phyloP scores from a whole-genome alignment of 805 yeast genomes.

The Candida orba region DNA sequence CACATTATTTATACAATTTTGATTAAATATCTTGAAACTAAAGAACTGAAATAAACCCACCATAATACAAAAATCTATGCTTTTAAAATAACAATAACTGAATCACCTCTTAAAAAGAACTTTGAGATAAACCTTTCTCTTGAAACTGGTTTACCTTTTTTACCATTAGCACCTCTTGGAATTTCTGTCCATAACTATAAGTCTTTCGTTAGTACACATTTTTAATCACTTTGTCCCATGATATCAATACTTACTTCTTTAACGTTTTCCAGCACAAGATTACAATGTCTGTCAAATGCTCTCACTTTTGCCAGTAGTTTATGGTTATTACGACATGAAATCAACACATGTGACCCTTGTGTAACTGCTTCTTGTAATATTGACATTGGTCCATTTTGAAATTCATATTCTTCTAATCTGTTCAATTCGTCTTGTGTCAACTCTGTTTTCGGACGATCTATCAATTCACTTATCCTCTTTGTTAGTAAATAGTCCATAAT shows the following conservation, averaged over 20 bases:
- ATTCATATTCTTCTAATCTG: slow-evolving; percentile 83
- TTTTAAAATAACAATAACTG: slow-evolving; percentile 76
- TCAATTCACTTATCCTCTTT: slow-evolving; percentile 41
- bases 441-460: slow-evolving; percentile 72
- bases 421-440: slow-evolving; percentile 73
- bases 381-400: slow-evolving; percentile 84
- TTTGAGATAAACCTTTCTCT: slow-evolving; percentile 80
- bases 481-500: slow-evolving; percentile 5
- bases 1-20: background rate
- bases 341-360: slow-evolving; percentile 68
- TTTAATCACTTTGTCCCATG: background rate
- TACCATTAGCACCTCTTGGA: slow-evolving; percentile 57
- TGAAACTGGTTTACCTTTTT: slow-evolving; percentile 57
- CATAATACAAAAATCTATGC: slow-evolving; percentile 17
- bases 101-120: slow-evolving; percentile 91
- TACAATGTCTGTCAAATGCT: slow-evolving; percentile 95
- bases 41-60: background rate
- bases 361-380: slow-evolving; percentile 78
- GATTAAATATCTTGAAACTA: too few relatives aligned
- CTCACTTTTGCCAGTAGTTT: slow-evolving; percentile 84
- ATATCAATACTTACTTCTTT: slow-evolving; percentile 43
- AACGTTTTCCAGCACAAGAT: slow-evolving; percentile 86
- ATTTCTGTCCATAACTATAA: slow-evolving; percentile 52
- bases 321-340: slow-evolving; percentile 89
- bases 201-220: background rate